Conservation (phyloP, 1,139 yeast species). For the Pichia sp. region DNA sequence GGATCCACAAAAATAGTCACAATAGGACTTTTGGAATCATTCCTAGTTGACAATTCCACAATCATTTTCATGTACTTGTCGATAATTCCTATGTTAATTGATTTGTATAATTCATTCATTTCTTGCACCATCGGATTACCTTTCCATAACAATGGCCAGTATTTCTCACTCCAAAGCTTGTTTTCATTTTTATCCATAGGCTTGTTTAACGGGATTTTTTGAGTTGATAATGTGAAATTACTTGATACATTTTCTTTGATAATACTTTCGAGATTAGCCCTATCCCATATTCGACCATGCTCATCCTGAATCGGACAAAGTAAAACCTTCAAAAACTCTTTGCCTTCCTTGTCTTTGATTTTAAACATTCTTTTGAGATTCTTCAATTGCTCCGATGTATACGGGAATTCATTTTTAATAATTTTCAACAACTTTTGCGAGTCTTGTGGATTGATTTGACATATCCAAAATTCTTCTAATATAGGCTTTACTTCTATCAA, state of each 20-base stretch:
- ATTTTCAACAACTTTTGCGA: constrained; percentile 31
- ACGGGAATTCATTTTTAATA: constrained; percentile 19
- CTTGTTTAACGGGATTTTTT: constrained; percentile 41
- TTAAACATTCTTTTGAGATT: constrained; percentile 35
- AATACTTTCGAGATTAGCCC: constrained; percentile 10
- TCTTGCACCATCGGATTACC: constrained; percentile 83
- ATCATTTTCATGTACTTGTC: constrained; percentile 33
- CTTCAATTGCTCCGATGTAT: constrained; percentile 35
- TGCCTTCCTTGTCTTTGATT: constrained; percentile 17
- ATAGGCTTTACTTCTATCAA: constrained; percentile 28
- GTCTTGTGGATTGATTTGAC: constrained; percentile 37
- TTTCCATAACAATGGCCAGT: constrained; percentile 93
- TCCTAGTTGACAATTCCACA: constrained; percentile 16
- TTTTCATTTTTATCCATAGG: constrained; percentile 63
- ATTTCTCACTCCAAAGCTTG: constrained; percentile 51
- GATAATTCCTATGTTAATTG: constrained; percentile 40
- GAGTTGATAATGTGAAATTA: constrained; percentile 22
- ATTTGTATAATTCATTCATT: constrained; percentile 40
- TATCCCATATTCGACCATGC: background rate
- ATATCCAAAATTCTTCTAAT: constrained; percentile 51
- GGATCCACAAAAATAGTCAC: constrained; percentile 48
- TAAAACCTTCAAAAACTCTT: constrained; percentile 28
- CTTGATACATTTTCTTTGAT: constrained; percentile 15
- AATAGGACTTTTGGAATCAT: constrained; percentile 28
- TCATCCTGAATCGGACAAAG: constrained; percentile 15